Evolutionary conservation across 2,329 filamentous ascomycete species (phyloP), one percentile per base, ranked within the genome.

Genomic region (Polytolypa hystricis): DNA sequence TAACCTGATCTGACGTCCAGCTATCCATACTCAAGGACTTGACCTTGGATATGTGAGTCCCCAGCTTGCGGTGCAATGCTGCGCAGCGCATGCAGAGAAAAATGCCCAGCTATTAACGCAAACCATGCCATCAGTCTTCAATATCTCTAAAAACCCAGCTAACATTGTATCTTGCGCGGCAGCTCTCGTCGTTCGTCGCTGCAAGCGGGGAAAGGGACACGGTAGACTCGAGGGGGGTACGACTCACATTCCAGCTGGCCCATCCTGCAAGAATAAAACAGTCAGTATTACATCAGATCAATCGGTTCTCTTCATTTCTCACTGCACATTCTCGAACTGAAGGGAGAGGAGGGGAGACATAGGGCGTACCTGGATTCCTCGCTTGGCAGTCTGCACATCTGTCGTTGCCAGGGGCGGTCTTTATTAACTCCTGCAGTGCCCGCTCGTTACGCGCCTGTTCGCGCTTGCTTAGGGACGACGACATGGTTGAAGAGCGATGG

Each of bases 21-120:
- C 81, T 91, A 63, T 98, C 91, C 87, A 98, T 96, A 60, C 83
- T 96, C 65, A 98, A 64, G 25, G 87, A 96, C 64, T 98, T 98
- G 67, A 98, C 86, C 61, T 98, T 98, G 47, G 87, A 95, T 45
- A 98, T 85, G 61, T 98, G 91, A 27, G 91, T 96, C 43, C 91
- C 91, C 53, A 98, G 70, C 64, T 96, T 96, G 55, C 91, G 84
- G 67, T 98, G 91, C 54, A 96, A 74, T 37, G 86, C 76, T 37
- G 87, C 91, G 69, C 91, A 98, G 57, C 91, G 84, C 83, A 98
- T 93, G 65, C 91, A 98, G 34, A 98, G 70, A 58, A 98, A 98
- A 46, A 96, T 77, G 42, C 91, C 91, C 63, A 98, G 68, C 84
- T 95, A 55, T 33, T 31, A 18, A 8, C 34, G 33, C 29, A 8